A percentile compares a stretch with the other conserved stretches of the same genome.
These are phyloP conservation scores for Phyllosticta capitalensis DNA, from an alignment of 2,329 filamentous ascomycete genomes.

Conservation along the genomic window DNA sequence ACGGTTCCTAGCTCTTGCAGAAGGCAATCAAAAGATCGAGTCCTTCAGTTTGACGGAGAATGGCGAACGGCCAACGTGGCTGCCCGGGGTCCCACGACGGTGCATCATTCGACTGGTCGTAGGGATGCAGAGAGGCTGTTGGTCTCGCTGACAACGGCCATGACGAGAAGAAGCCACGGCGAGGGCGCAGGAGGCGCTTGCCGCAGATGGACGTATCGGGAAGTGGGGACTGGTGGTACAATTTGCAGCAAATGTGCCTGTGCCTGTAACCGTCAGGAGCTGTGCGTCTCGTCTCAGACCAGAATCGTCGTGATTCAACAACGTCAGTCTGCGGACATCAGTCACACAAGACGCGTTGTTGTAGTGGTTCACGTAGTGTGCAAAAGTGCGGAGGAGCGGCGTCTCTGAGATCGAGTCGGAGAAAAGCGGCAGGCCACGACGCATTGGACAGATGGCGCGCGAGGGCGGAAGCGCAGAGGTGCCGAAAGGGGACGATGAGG, in stretches of 20 bases:
- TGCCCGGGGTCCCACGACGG: slow-evolving; percentile 2
- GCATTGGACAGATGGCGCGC: slow-evolving; percentile 2
- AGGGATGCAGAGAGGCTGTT: not conserved
- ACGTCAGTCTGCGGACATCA: not conserved
- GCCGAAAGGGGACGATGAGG: slow-evolving; percentile 4
- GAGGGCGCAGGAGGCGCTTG: not conserved
- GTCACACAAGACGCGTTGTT: no score
- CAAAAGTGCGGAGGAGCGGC: slow-evolving; percentile 9
- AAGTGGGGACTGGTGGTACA: not conserved
- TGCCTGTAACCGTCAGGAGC: not conserved
- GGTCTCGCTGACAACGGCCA: slow-evolving; percentile 7
- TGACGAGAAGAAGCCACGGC: not conserved
- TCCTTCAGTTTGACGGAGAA: slow-evolving; percentile 2
- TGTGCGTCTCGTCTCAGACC: no score
- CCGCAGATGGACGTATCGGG: not conserved
- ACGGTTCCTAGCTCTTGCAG: not conserved
- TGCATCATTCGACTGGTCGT: no score
- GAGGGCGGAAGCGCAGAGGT: slow-evolving; percentile 4
- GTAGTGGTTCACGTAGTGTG: slow-evolving; percentile 6
- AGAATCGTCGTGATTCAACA: not conserved
- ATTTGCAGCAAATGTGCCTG: no score
- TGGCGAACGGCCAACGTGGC: slow-evolving; percentile 6
- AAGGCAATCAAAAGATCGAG: not conserved
- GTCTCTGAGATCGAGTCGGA: slow-evolving; percentile 4
- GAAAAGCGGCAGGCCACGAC: slow-evolving; percentile 7